Evolutionary conservation across 83 land plant species (phyloP), one percentile per base, ranked within the genome.

Genomic region (Isoetes engelmannii): DNA sequence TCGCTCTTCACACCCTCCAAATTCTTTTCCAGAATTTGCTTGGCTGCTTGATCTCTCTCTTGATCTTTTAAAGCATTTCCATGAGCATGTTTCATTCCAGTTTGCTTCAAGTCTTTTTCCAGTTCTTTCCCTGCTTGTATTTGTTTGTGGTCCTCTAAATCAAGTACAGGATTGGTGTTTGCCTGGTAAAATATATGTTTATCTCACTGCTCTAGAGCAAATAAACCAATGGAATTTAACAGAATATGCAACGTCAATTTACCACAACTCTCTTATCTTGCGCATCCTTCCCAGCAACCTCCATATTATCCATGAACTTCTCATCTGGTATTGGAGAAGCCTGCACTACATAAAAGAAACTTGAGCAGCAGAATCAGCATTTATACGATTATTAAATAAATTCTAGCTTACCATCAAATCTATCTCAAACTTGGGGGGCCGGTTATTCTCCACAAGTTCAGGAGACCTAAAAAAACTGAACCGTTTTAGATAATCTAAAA

Each of bases 391-490:
- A 4, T 0, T 18, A 18, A 59, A 59, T 10, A 59, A 59, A 59
- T 20, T 12, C 18, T 1, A 12, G 8, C 4, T 59, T 59, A 59
- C 62, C 62, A 59, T 59, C 12, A 59, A 19, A 59, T 59, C 62
- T 18, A 59, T 59, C 19, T 59, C 62, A 59, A 59, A 59, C 9
- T 59, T 59, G 1, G 62, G 18, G 1, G 62, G 62, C 12, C 62
- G 12, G 4, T 18, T 59, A 7, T 59, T 37, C 1, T 37, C 62
- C 12, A 19, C 37, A 28, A 28, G 1, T 28, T 28, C 37, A 28
- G 37, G 37, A 28, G 37, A 28, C 37, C 37, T 28, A 28, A 28
- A 28, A n/a, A 2, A 28, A 28, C 2, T 28, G 37, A 28, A 2
- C 37, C 37, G 37, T 28, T 28, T 28, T 28, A 28, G 37, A 28